Conservation (phyloP, 371 early-diverging fungal species). For the Mortierella sp. region DNA sequence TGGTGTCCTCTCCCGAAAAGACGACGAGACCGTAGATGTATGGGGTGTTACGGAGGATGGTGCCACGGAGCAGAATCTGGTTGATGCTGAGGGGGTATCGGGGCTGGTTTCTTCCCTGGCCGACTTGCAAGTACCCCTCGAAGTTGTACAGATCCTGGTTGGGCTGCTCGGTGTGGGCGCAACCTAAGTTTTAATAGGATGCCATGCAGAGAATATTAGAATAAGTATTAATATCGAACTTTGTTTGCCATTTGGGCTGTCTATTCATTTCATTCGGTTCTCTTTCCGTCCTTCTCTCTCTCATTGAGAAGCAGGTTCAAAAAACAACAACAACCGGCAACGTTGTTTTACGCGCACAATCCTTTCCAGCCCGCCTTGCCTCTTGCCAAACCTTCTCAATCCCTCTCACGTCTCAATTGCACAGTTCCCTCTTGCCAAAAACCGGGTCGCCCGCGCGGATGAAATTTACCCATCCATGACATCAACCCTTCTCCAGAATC, state of each 20-base stretch:
- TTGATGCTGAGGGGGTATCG: conserved; percentile 58
- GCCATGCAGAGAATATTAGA: background rate
- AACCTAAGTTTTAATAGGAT: conserved; percentile 27
- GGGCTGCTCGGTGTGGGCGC: conserved; percentile 68
- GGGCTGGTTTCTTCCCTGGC: conserved; percentile 41
- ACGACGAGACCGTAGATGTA: conserved; percentile 82
- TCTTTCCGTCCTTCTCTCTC: background rate
- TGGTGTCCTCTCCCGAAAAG: conserved; percentile 89
- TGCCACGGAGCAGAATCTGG: conserved; percentile 77
- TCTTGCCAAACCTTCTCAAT: background rate
- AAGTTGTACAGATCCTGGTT: conserved; percentile 77
- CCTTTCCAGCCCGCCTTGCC: background rate
- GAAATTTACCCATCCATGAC: conserved; percentile 3
- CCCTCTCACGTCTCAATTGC: background rate
- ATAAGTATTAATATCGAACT: background rate
- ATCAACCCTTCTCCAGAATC: background rate
- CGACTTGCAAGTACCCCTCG: conserved; percentile 68
- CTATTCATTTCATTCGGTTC: background rate
- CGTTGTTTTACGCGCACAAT: background rate
- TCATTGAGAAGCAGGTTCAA: background rate
- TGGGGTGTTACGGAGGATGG: conserved; percentile 84
- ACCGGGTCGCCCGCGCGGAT: background rate
- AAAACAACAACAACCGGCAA: background rate
- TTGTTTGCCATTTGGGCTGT: background rate
- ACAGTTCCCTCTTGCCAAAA: background rate